phyloP scores from a whole-genome alignment of 1,284 basidiomycete species.

The Rhizoctonia solani region DNA sequence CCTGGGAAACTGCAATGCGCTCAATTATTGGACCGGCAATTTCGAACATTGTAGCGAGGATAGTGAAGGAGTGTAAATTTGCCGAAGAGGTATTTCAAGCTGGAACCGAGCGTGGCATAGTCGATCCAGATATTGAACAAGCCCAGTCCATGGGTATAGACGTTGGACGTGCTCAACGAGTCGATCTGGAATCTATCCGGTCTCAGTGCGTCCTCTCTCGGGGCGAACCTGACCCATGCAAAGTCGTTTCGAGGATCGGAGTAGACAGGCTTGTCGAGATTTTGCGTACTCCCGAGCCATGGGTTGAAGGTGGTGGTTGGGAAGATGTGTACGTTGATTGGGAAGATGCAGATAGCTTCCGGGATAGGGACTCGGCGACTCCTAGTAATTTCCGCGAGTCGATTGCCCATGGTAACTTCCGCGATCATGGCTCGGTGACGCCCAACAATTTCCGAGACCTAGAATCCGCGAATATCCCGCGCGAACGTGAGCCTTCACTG shows the following conservation, averaged over 20 bases:
- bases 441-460: no score
- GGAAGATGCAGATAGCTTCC: background rate
- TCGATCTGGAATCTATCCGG: background rate
- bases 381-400: no score
- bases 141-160: background rate
- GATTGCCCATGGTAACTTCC: no score
- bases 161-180: no score
- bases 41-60: conserved; percentile 1
- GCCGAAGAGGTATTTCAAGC: background rate
- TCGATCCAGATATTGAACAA: no score
- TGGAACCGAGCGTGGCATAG: no score
- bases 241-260: background rate
- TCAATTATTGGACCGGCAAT: background rate
- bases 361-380: no score
- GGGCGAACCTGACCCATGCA: conserved; percentile 15
- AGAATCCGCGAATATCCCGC: no score
- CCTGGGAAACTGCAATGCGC: conserved; percentile 11
- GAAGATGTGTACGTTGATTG: background rate
- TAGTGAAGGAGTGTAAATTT: conserved; percentile 6
- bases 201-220: conserved; percentile 2
- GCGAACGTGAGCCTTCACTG: no score
- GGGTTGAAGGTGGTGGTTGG: conserved; percentile 20
- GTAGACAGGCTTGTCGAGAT: conserved; percentile 4
- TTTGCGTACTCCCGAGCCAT: conserved; percentile 7
- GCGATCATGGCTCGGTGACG: no score